Conservation (phyloP, 2,329 filamentous ascomycete species). For the Hypoxylon sp. region DNA sequence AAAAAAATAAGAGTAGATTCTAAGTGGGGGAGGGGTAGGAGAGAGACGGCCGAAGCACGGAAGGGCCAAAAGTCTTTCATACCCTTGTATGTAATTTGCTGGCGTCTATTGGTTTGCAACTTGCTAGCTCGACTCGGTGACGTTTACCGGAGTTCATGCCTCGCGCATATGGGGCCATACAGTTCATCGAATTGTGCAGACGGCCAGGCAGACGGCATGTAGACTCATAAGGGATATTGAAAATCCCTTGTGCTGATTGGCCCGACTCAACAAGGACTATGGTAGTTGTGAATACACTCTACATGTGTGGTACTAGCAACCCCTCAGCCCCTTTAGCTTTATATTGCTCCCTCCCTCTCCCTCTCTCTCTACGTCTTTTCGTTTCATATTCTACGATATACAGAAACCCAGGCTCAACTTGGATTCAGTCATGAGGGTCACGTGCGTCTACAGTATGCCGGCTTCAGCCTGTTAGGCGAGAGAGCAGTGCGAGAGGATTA, state of each 20-base stretch:
- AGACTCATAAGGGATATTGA: slow-evolving; percentile 39
- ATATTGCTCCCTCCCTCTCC: too few species aligned
- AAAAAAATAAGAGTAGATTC: slow-evolving; percentile 30
- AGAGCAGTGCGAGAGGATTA: slow-evolving; percentile 31
- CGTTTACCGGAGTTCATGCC: slow-evolving; percentile 41
- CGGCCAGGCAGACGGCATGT: too few species aligned
- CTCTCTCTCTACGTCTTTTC: too few species aligned
- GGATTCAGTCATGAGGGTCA: slow-evolving; percentile 18
- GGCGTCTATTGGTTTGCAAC: slow-evolving; percentile 38
- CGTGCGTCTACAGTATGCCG: too few species aligned
- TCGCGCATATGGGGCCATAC: neutral
- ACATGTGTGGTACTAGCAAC: too few species aligned
- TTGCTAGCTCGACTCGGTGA: slow-evolving; percentile 42
- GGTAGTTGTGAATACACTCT: slow-evolving; percentile 27
- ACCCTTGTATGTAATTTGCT: slow-evolving; percentile 33
- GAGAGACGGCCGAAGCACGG: slow-evolving; percentile 45
- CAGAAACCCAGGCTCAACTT: slow-evolving; percentile 19
- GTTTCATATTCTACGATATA: slow-evolving; percentile 8
- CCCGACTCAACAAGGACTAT: slow-evolving; percentile 29
- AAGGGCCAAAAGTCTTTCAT: slow-evolving; percentile 33
- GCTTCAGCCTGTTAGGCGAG: slow-evolving; percentile 9
- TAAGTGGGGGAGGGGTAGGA: slow-evolving; percentile 41
- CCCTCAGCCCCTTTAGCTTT: slow-evolving; percentile 12
- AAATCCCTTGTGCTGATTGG: slow-evolving; percentile 45
- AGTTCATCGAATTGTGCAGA: too few species aligned